Base-by-base conservation (phyloP, 176 grass and related monocot species). In the Puya raimondii region DNA sequence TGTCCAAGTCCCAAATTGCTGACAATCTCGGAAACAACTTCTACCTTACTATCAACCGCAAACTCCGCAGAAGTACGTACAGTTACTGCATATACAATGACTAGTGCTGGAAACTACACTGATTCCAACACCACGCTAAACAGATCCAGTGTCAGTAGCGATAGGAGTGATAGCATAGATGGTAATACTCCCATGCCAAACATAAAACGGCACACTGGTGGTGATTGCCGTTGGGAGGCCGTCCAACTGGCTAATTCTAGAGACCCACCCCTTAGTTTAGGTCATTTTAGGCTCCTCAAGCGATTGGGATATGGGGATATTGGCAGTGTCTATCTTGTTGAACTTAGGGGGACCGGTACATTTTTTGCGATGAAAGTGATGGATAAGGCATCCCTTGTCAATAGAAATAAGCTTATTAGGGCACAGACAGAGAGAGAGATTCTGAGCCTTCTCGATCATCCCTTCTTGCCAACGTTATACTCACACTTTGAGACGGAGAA, bases 291-390 rank as follows among this genome's bases (percentile, higher is more conserved):
- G 56, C 56, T 61, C 56, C 56, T 61, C 21, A 61, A 61, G 21
- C 56, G 56, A 61, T 49, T 80, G 15, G 68, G 78, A 11, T 74
- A 92, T 74, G 93, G 89, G 50, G 93, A 96, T 72, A 96, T 96
- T 63, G 93, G 93, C 63, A 92, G 93, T 51, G 93, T 96, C 14
- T 96, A 96, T 88, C 87, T 96, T 10, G 89, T 96, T 2, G 79
- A 96, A 65, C 89, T 96, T 64, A 91, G 89, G 54, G 78, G 74
- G 21, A 85, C 72, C 0, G 72, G 85, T 42, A 49, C 83, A 33
- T 74, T 85, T 23, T 96, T 96, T 65, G 92, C 92, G 15, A 92
- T 96, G 93, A 92, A 96, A 83, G 93, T 96, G 18, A 90, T 96
- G 93, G 93, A 96, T 82, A 96, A 83, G 76, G 77, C 84, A 1